Evolutionary conservation across 306 rosid species (phyloP).

Genomic region (Crataegus laevigata): DNA sequence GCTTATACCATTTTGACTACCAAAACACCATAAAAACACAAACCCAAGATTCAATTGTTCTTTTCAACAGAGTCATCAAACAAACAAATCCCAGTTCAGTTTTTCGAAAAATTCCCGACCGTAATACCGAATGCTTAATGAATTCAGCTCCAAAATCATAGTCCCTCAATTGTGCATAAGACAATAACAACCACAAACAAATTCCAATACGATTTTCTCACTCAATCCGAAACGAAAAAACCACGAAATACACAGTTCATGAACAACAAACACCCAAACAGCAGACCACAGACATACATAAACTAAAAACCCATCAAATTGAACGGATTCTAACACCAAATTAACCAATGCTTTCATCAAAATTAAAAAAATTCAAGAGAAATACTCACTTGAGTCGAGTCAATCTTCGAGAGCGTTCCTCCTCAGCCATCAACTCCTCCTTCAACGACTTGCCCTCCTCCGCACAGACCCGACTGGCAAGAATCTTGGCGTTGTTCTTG

Average conservation of each 20-base stretch:
- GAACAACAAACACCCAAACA: not conserved
- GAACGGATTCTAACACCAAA: not conserved
- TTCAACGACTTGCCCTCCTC: conserved; percentile 43
- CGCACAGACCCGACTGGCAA: conserved; percentile 40
- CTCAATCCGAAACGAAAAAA: not conserved
- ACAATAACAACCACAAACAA: not conserved
- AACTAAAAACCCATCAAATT: not conserved
- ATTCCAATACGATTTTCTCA: not conserved
- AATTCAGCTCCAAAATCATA: not conserved
- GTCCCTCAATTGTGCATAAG: not conserved
- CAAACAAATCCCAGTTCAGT: not conserved
- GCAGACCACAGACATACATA: not conserved
- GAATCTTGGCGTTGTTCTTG: conserved; percentile 66
- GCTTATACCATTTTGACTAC: not conserved
- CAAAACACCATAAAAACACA: not conserved
- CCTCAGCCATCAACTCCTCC: conserved; percentile 56
- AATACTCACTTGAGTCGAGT: conserved; percentile 54
- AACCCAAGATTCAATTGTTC: not conserved
- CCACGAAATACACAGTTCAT: not conserved
- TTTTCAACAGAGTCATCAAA: not conserved
- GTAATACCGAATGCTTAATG: not conserved
- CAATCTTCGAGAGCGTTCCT: conserved; percentile 64
- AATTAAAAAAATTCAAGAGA: not conserved
- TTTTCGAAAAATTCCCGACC: not conserved
- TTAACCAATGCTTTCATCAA: not conserved